These are phyloP conservation scores for Immersiporthe knoxdaviesiana DNA, from an alignment of 2,329 filamentous ascomycete genomes.

Conservation along the genomic window DNA sequence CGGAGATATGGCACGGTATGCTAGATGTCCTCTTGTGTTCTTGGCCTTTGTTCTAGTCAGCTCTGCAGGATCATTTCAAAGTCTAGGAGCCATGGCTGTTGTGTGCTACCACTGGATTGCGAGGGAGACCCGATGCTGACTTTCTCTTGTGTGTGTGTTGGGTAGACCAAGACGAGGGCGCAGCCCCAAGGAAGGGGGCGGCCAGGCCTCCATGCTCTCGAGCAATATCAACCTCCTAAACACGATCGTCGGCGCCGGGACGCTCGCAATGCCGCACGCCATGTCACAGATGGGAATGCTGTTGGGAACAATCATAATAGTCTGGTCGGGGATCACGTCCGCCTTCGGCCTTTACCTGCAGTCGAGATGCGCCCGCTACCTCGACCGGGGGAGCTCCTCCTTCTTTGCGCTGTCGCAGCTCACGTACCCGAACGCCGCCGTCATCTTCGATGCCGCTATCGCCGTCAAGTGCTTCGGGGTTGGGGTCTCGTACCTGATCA, in stretches of 20 bases:
- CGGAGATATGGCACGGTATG: conserved; percentile 55
- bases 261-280: conserved; percentile 92
- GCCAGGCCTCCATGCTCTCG: conserved; percentile 85
- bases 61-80: background rate
- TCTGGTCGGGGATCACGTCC: conserved; percentile 88
- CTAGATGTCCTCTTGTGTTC: background rate
- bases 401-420: conserved; percentile 98
- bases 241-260: conserved; percentile 94
- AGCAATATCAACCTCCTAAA: conserved; percentile 96
- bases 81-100: background rate
- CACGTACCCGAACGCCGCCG: conserved; percentile 93
- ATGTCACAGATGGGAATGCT: conserved; percentile 94
- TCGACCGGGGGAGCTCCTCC: conserved; percentile 84
- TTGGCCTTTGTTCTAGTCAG: too few species aligned
- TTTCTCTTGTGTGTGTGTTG: background rate
- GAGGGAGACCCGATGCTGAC: conserved; percentile 19
- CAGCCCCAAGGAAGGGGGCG: conserved; percentile 74
- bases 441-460: conserved; percentile 94
- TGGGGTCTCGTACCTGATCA: conserved; percentile 95
- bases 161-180: conserved; percentile 59
- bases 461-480: conserved; percentile 98
- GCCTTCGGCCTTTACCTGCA: conserved; percentile 96
- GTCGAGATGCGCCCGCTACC: conserved; percentile 86
- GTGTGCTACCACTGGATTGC: background rate
- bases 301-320: conserved; percentile 78